A percentile compares a stretch with the other conserved stretches of the same genome.
phyloP scores from a whole-genome alignment of 108 stramenopile species.

The Fragilaria crotonensis region DNA sequence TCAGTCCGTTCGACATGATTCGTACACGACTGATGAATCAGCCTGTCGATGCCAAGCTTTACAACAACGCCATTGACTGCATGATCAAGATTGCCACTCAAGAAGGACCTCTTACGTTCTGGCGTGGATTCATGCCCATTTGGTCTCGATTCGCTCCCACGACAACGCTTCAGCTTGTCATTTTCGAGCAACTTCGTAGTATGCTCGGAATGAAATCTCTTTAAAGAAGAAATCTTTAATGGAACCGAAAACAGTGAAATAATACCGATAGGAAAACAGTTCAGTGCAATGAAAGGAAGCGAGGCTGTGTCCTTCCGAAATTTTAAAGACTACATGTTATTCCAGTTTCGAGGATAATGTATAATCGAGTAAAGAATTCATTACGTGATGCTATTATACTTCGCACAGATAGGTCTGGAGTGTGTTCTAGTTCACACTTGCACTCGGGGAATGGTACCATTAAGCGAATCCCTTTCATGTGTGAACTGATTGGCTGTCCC shows the following conservation, averaged over 20 bases:
- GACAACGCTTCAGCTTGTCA: constrained; percentile 84
- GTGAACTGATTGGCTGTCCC: too few relatives aligned
- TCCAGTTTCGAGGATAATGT: neutral
- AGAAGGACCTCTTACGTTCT: constrained; percentile 78
- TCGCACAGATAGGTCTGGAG: too few relatives aligned
- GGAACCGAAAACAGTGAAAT: neutral
- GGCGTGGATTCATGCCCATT: constrained; percentile 91
- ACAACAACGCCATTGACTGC: constrained; percentile 80
- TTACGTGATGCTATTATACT: too few relatives aligned
- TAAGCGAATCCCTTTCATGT: too few relatives aligned
- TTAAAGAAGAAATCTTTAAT: constrained; percentile 16
- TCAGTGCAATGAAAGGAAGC: too few relatives aligned
- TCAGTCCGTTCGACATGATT: constrained; percentile 86
- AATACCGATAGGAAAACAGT: too few relatives aligned
- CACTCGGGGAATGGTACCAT: too few relatives aligned
- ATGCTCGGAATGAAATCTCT: constrained; percentile 78
- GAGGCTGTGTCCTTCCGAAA: too few relatives aligned
- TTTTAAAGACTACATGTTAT: too few relatives aligned
- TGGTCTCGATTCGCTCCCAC: constrained; percentile 92
- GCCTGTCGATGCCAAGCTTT: constrained; percentile 83
- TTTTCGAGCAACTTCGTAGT: constrained; percentile 80
- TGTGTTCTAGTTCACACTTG: too few relatives aligned
- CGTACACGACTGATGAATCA: constrained; percentile 91
- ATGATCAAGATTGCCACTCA: constrained; percentile 77
- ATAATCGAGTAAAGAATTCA: too few relatives aligned